Evolutionary conservation across 1,284 basidiomycete species (phyloP), one percentile per base, ranked within the genome.

Genomic region (Nidula niveotomentosa): DNA sequence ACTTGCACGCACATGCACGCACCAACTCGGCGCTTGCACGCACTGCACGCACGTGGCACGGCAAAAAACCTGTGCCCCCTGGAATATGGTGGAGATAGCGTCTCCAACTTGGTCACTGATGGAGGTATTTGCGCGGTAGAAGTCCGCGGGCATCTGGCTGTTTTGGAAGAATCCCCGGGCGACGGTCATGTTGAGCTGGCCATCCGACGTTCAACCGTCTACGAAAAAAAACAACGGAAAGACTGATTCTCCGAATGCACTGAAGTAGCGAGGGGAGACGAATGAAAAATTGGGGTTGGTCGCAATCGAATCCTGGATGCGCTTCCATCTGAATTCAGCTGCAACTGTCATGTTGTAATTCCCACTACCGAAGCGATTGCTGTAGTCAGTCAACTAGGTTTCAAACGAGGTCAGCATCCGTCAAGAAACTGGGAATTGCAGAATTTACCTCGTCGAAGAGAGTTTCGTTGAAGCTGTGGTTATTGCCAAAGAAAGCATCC

Each of bases 401-500:
- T 8, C 36, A 39, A 15, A 7, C 9, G 8, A 53, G 54, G 8
- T 12, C 13, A 36, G 23, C 41, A 17, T 8, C 10, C 37, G 13
- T 18, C 9, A n/a, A 18, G 7, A 47, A 36, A 37, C 17, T 23
- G n/a, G 36, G 10, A 15, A 37, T 2, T 13, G 9, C 23, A 18
- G 35, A 46, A 41, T 46, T 17, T 17, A 56, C 54, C 39, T 56
- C 46, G 18, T 53, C 46, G 39, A 56, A 56, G 2, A 56, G 54
- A 1, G 54, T 56, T 39, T 56, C 54, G 48, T 56, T 56, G 37
- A 56, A 56, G 30, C 54, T 53, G 33, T 48, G 52, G 36, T 56
- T 56, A 15, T 56, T 51, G 6, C 54, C 54, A 15, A 56, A 56
- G 34, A 49, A 56, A 13, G 45, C 46, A 35, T 56, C 54, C 5